Base-by-base conservation (phyloP, 768 basidiomycete species). In the Naganishia onofrii region DNA sequence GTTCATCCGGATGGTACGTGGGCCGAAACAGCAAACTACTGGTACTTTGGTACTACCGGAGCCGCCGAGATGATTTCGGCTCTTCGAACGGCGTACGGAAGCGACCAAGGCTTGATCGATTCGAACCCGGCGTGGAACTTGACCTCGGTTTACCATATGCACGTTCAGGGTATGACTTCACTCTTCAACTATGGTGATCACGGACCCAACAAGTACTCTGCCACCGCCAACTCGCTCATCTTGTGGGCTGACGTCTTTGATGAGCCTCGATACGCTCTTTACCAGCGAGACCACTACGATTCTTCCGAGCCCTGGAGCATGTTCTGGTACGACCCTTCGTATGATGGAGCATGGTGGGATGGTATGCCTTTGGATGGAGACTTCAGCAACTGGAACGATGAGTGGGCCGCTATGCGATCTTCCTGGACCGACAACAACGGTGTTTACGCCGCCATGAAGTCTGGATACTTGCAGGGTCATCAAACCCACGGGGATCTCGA, bases 401-500 rank as follows among this genome's bases (percentile, higher is more conserved):
- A 90, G 74, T 99, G 96, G 96, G 89, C 84, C 28, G 87, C 93
- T 12, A 93, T 92, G 88, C 85, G 96, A 73, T 90, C 89, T 71
- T 89, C 88, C 70, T 99, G 93, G 93, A 94, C 95, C 13, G 90
- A 94, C 76, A 84, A 85, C 67, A 84, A 89, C 74, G 92, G 91
- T 3, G 76, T 91, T 23, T 97, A 86, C 82, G 87, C 94, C 69
- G 95, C 88, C 1, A 89, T 92, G 81, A 98, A 97, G 83, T 90
- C 90, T 3, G 92, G 95, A 34, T 85, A 83, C 66, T 84, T 88
- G 72, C 86, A 88, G 74, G 87, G 87, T 28, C 93, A 94, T 80
- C 93, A 97, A 83, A 93, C 92, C 46, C 94, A 96, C 81, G 92
- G 92, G 75, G 93, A 97, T 78, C 86, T 98, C 71, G 96, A 99